phyloP scores from a whole-genome alignment of 768 basidiomycete genomes.

The Trametes sanguinea region DNA sequence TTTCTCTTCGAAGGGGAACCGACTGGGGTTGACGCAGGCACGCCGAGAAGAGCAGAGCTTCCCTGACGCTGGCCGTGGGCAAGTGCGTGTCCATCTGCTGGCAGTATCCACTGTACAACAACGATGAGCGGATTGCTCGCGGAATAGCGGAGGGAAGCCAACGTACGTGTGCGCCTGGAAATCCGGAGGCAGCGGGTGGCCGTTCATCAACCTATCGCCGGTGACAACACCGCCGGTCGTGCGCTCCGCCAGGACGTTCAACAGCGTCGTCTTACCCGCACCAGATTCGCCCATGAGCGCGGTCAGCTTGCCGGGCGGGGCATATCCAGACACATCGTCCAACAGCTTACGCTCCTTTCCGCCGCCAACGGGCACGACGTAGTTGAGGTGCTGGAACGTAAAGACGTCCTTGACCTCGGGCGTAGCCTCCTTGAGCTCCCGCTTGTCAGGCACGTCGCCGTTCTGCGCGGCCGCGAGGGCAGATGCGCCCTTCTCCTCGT shows the following conservation, averaged over 20 bases:
- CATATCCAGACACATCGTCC: conserved; percentile 77
- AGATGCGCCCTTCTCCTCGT: conserved; percentile 34
- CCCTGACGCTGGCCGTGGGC: conserved; percentile 73
- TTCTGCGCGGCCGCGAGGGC: neutral
- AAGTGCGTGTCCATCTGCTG: conserved; percentile 87
- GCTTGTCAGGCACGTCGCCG: neutral
- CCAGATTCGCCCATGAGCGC: conserved; percentile 72
- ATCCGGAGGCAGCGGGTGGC: conserved; percentile 45
- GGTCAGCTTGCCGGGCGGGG: conserved; percentile 77
- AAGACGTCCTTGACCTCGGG: conserved; percentile 53
- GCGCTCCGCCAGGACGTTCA: conserved; percentile 49
- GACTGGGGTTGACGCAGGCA: conserved; percentile 71
- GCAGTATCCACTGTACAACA: conserved; percentile 63
- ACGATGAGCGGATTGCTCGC: neutral
- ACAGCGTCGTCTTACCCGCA: conserved; percentile 56
- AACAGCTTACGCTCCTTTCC: conserved; percentile 52
- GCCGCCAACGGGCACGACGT: conserved; percentile 57
- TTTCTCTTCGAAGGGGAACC: conserved; percentile 71
- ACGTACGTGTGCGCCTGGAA: conserved; percentile 55
- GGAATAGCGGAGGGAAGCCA: neutral
- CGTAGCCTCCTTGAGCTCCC: conserved; percentile 17
- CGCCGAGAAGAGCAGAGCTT: conserved; percentile 81
- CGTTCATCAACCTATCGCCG: conserved; percentile 49
- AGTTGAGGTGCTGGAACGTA: conserved; percentile 76
- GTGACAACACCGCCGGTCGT: conserved; percentile 39